Conservation (phyloP, 306 rosid genomes). For the Rosa lucieae region DNA sequence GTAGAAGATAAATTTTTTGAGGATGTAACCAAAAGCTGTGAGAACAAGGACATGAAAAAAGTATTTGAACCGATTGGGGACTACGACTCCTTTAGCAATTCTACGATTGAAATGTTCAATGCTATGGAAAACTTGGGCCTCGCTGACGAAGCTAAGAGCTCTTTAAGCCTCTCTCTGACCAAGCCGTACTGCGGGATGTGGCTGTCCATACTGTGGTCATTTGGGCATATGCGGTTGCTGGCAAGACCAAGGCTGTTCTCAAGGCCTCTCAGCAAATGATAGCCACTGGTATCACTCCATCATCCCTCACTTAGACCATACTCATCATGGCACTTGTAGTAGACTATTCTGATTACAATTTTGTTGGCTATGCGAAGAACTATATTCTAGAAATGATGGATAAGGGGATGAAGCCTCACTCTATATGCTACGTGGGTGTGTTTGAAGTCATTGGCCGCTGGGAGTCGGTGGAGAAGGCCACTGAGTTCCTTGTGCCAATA, state of each 20-base stretch:
- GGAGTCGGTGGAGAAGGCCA: neutral
- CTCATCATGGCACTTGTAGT: too few relatives aligned
- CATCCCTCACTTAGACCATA: neutral
- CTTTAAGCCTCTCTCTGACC: neutral
- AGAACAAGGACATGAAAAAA: neutral
- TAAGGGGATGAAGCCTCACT: neutral
- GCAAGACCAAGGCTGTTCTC: neutral
- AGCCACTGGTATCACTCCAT: neutral
- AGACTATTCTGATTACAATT: too few relatives aligned
- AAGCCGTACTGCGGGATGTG: neutral
- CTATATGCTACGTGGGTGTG: neutral
- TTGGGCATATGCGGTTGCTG: neutral
- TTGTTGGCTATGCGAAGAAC: too few relatives aligned
- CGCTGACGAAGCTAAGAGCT: neutral
- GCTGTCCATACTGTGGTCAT: neutral
- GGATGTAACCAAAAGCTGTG: neutral
- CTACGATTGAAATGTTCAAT: too few relatives aligned
- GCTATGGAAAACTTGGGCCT: neutral
- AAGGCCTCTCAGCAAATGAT: neutral
- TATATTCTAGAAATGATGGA: too few relatives aligned
- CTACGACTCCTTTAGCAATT: neutral
- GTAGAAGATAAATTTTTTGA: neutral
- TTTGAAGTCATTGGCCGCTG: neutral
- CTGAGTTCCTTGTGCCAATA: neutral
- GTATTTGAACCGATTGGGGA: neutral